Base-by-base conservation (phyloP, 2,329 filamentous ascomycete species). In the Penicillium vulpinum region DNA sequence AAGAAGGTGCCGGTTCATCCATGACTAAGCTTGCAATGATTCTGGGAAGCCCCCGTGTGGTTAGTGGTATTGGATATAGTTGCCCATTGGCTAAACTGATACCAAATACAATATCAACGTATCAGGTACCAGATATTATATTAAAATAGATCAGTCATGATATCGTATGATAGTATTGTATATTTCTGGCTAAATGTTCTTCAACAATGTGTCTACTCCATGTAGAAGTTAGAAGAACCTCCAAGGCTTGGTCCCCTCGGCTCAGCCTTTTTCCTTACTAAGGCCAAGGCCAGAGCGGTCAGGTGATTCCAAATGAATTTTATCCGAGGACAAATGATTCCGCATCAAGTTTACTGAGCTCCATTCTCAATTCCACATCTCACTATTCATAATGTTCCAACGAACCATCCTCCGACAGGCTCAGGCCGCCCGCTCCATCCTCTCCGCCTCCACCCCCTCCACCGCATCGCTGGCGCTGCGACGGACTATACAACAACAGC, bases 391-490 rank as follows among this genome's bases (percentile, higher is more conserved):
- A 54, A 79, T 79, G 77, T 72, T 79, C 66, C 73, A 75, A 63
- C 72, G 73, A 65, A 69, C 73, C 53, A 58, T 79, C 51, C 60
- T 78, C 57, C 73, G 75, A 72, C 76, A 78, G 64, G 70, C 70
- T 51, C 73, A 73, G 67, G 73, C 70, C 55, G 68, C 68, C 52
- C 70, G 70, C 63, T 74, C 74, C 56, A 63, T 67, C 40, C 62
- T 75, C 39, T 44, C 59, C 22, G 22, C 62, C 29, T 55, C 57
- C n/a, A 66, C 73, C 55, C 68, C 70, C 40, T 70, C 73, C 21
- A 63, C 72, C 40, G 66, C 73, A 55, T 63, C 69, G 50, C 63
- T 69, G 56, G 62, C 70, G 53, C 58, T 72, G 62, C 71, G 67
- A 57, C 72, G 68, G 62, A 65, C 72, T 40, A 70, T 71, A 63